Conservation (phyloP, 306 rosid species). For the Neltuma alba region DNA sequence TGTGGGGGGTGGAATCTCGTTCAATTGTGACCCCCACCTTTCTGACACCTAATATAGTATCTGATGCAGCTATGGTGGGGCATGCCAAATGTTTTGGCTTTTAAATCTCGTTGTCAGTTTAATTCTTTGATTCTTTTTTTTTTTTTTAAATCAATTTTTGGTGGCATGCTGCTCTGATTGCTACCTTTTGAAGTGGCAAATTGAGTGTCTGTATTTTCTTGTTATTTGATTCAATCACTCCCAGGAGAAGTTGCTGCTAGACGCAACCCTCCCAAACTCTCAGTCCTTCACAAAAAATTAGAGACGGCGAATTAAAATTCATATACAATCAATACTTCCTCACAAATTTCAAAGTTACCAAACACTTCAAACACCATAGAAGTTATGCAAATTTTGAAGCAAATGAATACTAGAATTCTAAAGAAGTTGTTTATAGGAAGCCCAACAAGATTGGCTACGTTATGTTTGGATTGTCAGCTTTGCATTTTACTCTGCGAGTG, state of each 20-base stretch:
- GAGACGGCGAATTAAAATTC: too few species aligned
- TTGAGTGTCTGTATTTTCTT: neutral
- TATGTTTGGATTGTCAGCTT: neutral
- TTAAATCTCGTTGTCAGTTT: neutral
- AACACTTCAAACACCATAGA: too few species aligned
- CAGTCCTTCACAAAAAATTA: too few species aligned
- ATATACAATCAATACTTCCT: too few species aligned
- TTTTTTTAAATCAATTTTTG: neutral
- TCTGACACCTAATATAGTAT: neutral
- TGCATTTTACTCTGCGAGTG: neutral
- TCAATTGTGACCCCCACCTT: neutral
- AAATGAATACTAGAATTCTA: neutral
- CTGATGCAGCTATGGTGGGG: slow-evolving; percentile 12
- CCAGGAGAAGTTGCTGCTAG: neutral
- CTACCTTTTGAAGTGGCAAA: neutral
- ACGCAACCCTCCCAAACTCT: too few species aligned
- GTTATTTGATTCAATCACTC: neutral
- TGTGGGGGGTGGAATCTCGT: neutral
- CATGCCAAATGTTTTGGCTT: neutral
- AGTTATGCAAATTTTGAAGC: neutral
- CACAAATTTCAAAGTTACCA: too few species aligned
- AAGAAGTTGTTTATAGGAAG: too few species aligned
- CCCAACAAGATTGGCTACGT: too few species aligned
- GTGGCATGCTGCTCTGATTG: neutral
- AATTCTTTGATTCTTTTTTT: neutral